Evolutionary conservation across 352 stramenopile species (phyloP).

Genomic region (Globisporangium emineosum): DNA sequence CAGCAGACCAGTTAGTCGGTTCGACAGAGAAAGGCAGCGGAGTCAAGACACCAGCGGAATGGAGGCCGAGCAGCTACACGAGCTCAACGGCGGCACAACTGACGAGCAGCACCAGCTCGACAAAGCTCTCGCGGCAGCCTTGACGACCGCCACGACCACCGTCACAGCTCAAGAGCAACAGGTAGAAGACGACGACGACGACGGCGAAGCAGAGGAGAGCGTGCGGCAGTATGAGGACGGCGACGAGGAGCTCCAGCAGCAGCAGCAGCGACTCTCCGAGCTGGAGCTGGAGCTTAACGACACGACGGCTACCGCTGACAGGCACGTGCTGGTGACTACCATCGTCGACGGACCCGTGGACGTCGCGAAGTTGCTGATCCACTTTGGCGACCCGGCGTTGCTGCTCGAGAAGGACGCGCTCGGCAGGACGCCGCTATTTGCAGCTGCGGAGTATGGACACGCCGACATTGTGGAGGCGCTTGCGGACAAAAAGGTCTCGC

Average conservation of each 20-base stretch:
- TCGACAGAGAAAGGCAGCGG: not conserved
- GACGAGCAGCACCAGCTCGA: not conserved
- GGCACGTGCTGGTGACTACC: conserved; percentile 15
- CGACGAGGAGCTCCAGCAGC: conserved; percentile 8
- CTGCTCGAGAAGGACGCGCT: conserved; percentile 13
- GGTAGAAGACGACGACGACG: not conserved
- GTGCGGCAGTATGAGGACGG: conserved; percentile 4
- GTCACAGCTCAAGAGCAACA: not conserved
- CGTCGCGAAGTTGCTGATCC: conserved; percentile 18
- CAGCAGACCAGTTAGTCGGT: not conserved
- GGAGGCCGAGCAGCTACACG: not conserved
- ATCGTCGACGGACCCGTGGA: conserved; percentile 16
- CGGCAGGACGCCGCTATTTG: conserved; percentile 13
- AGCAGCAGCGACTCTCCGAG: not conserved
- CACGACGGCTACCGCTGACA: not conserved
- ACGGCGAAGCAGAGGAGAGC: conserved; percentile 6
- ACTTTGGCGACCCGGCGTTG: conserved; percentile 17
- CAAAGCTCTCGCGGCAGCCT: not conserved
- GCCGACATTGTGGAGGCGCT: conserved; percentile 12
- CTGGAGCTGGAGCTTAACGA: conserved; percentile 2
- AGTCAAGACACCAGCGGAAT: conserved; percentile 3
- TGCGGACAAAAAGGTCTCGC: conserved; percentile 4
- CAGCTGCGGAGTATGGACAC: conserved; percentile 11
- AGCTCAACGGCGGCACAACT: not conserved
- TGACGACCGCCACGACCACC: not conserved